phyloP scores from a whole-genome alignment of 1,284 basidiomycete genomes.

The Sporisorium exsertum region DNA sequence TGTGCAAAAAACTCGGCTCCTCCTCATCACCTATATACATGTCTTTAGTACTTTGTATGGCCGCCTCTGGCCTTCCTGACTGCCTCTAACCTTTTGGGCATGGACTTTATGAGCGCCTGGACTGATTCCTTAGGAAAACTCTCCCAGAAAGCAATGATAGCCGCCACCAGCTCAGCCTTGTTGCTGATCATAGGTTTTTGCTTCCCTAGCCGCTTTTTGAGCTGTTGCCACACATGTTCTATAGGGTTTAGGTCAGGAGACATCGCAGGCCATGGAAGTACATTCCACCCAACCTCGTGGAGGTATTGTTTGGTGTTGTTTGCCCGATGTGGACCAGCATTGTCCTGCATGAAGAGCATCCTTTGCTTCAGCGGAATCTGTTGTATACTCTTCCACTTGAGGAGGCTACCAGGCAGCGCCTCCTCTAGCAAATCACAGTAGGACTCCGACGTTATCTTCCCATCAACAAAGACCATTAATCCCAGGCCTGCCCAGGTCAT shows the following conservation, averaged over 20 bases:
- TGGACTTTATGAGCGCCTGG: constrained; percentile 9
- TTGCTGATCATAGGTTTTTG: too few species aligned
- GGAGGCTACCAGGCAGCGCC: background rate
- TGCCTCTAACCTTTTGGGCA: constrained; percentile 5
- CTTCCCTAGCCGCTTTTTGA: background rate
- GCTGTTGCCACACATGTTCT: constrained; percentile 12
- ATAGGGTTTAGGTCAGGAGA: constrained; percentile 13
- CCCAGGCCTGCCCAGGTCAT: constrained; percentile 16
- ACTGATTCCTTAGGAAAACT: constrained; percentile 2
- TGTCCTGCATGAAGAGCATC: background rate
- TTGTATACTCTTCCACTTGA: background rate
- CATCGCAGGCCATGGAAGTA: constrained; percentile 10
- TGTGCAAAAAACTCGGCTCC: background rate
- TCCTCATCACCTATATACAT: constrained; percentile 5
- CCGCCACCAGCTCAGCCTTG: too few species aligned
- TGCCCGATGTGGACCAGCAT: background rate
- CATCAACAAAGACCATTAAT: constrained; percentile 8
- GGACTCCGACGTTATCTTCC: background rate
- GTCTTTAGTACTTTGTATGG: constrained; percentile 7
- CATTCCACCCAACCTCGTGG: constrained; percentile 1
- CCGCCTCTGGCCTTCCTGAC: constrained; percentile 8
- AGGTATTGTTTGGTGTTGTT: constrained; percentile 6
- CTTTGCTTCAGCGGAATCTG: background rate
- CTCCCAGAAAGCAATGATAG: too few species aligned
- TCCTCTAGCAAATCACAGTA: background rate